Evolutionary conservation across 768 basidiomycete genomes (phyloP).

Genomic region (Pisolithus albus): DNA sequence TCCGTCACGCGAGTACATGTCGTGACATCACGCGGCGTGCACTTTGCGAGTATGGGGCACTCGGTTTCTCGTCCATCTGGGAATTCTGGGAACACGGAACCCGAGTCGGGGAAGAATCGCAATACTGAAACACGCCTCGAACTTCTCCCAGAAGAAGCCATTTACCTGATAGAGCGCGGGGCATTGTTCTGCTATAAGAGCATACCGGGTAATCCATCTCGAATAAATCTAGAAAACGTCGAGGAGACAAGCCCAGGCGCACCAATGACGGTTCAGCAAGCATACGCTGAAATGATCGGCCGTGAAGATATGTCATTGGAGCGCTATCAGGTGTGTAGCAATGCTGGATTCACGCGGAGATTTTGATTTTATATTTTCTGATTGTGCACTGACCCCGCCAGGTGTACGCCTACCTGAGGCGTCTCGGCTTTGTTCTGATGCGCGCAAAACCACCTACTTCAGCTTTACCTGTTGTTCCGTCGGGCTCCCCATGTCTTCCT

Average conservation of each 20-base stretch:
- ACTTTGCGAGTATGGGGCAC: constrained; percentile 77
- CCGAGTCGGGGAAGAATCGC: background rate
- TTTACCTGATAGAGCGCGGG: constrained; percentile 91
- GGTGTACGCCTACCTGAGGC: constrained; percentile 90
- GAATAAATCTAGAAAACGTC: constrained; percentile 6
- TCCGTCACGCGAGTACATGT: constrained; percentile 57
- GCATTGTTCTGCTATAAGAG: constrained; percentile 79
- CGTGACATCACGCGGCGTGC: constrained; percentile 70
- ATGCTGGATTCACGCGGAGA: constrained; percentile 7
- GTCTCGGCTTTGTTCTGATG: constrained; percentile 84
- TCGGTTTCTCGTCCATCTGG: constrained; percentile 48
- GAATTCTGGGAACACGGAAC: constrained; percentile 26
- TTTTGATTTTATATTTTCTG: background rate
- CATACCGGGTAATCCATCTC: constrained; percentile 21
- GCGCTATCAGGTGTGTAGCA: constrained; percentile 65
- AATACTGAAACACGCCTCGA: constrained; percentile 66
- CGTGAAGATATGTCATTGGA: constrained; percentile 72
- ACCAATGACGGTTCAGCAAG: constrained; percentile 91
- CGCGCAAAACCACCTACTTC: constrained; percentile 58
- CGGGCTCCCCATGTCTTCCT: constrained; percentile 13
- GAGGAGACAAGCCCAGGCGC: constrained; percentile 45
- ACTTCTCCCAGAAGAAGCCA: constrained; percentile 88
- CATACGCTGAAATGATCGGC: constrained; percentile 80
- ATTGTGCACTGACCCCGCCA: constrained; percentile 25
- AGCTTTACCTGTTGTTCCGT: constrained; percentile 46